A percentile compares a stretch with the other conserved stretches of the same genome.
Evolutionary conservation across 441 rosid species (phyloP).

Genomic region (Pelargonium cotyledonis): DNA sequence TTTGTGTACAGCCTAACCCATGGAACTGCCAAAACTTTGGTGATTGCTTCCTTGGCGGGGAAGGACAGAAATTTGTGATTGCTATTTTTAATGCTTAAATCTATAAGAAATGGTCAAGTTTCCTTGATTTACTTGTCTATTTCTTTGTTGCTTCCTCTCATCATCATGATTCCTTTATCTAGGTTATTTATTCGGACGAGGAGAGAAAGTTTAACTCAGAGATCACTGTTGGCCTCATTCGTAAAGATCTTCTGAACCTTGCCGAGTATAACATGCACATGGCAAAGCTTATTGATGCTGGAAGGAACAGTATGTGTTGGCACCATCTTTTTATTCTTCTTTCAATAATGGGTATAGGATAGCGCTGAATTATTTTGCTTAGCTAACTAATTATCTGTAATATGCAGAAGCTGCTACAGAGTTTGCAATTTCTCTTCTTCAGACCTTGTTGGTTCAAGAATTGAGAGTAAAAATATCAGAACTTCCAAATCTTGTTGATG

Average conservation of each 20-base stretch:
- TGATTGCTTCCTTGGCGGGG: not conserved
- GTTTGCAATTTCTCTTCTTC: slow-evolving; percentile 31
- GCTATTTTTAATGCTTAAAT: not conserved
- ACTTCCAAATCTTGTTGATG: slow-evolving; percentile 29
- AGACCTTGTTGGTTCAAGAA: slow-evolving; percentile 27
- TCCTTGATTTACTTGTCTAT: not conserved
- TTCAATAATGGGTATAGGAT: not conserved
- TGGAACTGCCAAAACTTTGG: not conserved
- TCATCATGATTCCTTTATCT: not conserved
- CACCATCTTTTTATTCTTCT: not conserved
- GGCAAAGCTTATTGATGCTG: slow-evolving; percentile 33
- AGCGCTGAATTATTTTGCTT: not conserved
- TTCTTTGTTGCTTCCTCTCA: not conserved
- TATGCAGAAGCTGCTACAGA: slow-evolving; percentile 31
- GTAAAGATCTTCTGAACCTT: slow-evolving; percentile 27
- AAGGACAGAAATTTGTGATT: not conserved
- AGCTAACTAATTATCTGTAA: slow-evolving; percentile 9
- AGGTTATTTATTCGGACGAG: slow-evolving; percentile 32
- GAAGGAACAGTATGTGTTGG: slow-evolving; percentile 28
- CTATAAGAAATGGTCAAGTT: not conserved
- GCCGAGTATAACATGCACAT: slow-evolving; percentile 27
- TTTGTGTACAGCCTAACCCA: not conserved
- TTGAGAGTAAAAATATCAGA: slow-evolving; percentile 25
- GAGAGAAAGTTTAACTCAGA: slow-evolving; percentile 30
- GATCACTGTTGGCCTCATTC: slow-evolving; percentile 26